Evolutionary conservation across 805 yeast species (phyloP).

Genomic region (Lipomyces kockii): DNA sequence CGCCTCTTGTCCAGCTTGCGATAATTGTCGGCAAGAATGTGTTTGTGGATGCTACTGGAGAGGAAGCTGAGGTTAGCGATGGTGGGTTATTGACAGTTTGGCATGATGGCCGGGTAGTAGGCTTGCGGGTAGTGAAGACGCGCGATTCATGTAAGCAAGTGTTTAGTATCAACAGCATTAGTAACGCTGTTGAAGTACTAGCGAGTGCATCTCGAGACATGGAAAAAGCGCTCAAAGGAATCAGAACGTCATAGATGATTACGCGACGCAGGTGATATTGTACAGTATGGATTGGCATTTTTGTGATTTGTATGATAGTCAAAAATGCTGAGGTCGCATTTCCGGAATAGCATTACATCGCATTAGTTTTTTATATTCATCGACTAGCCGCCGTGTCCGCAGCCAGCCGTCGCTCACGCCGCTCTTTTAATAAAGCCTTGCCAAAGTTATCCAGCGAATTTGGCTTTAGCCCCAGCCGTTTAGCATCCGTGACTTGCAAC

Average conservation of each 20-base stretch:
- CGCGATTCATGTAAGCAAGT: conserved; percentile 23
- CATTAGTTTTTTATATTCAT: not conserved
- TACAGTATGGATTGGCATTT: not conserved
- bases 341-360: not conserved
- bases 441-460: not conserved
- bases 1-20: conserved; percentile 76
- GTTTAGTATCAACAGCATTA: conserved; percentile 13
- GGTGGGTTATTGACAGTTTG: conserved; percentile 79
- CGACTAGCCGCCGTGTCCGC: not conserved
- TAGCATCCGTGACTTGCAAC: not conserved
- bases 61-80: conserved; percentile 86
- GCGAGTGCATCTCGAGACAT: conserved; percentile 21
- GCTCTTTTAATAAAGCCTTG: not conserved
- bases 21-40: conserved; percentile 75
- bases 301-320: not conserved
- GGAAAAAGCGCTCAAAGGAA: conserved; percentile 15
- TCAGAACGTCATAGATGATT: not conserved
- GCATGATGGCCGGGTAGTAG: conserved; percentile 65
- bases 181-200: conserved; percentile 19
- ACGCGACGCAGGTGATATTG: not conserved
- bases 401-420: not conserved
- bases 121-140: conserved; percentile 49
- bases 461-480: not conserved
- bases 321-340: not conserved
- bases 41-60: conserved; percentile 83